Evolutionary conservation across 2,329 filamentous ascomycete genomes (phyloP), one percentile per base, ranked within the genome.

Genomic region (Fusarium odoratissimum): DNA sequence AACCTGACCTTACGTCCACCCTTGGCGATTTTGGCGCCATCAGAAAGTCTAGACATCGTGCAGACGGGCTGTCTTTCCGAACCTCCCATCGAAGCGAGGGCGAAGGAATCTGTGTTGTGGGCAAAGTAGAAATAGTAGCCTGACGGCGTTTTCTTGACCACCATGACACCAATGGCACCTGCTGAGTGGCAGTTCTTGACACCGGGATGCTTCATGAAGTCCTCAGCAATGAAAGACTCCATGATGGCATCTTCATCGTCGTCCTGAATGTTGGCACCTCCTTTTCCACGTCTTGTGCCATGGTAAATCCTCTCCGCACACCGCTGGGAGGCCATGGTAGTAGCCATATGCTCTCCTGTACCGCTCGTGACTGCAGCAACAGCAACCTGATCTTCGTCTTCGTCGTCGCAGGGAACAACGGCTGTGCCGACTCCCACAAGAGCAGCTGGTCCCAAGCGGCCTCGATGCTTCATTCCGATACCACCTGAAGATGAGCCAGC

Each of bases 311-410:
- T 90, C 73, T 95, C 93, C 1, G 95, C 95, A 79, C 95, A 97
- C 61, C 92, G 91, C 65, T 92, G 91, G 11, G 96, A 95, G 16
- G 96, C 95, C 88, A 97, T 92, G 1, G 95, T 97, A 1, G 95
- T 98, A 40, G 95, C 93, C 93, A 99, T 99, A 80, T 99, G 96
- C 83, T 99, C 96, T 52, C 96, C 96, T 6, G 96, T 99, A 33
- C 96, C 96, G 79, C 94, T 97, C 42, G 95, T 97, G 28, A 98
- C 94, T 31, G 92, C 91, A 35, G 94, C 95, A 33, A 97, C 94
- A 49, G 88, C 90, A 12, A 90, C 87, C 49, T 87, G 85, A 5
- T 93, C 90, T 11, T 89, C 84, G 78, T 98, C 95, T 35, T 89
- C 87, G 4, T 89, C 85, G 69, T 95, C 90, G 31, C 87, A 85